Evolutionary conservation across 305 asterid species (phyloP), one percentile per base, ranked within the genome.

Genomic region (Salvia sclarea): DNA sequence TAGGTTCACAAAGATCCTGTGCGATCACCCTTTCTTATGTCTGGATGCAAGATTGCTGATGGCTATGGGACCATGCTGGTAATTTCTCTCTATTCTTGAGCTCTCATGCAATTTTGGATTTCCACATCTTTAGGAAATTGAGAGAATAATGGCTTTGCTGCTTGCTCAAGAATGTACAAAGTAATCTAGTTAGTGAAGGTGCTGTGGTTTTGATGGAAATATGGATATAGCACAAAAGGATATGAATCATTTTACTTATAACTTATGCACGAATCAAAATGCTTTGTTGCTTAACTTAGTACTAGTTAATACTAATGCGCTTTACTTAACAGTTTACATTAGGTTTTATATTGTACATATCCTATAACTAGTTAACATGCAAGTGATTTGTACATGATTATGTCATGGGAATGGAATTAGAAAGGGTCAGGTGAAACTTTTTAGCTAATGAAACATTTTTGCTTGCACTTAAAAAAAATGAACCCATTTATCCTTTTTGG

Each of bases 21-120:
- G 7, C 84, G 81, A 68, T 61, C 83, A 59, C 97, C 97, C 16
- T 88, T 86, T 76, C 85, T 90, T 57, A 86, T 90, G 94, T 86
- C 97, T 45, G 97, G 97, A 68, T 88, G 96, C 80, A 90, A 90
- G 81, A 83, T 90, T 47, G 95, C 96, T 47, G 96, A 90, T 78
- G 97, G 97, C 28, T 90, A 88, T 72, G 97, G 96, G 57, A 78
- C 74, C 66, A 90, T 90, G 96, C 88, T 90, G 96, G 97, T 90
- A 80, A 59, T 41, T 12, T 60, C 48, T 50, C n/a, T 22, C 8
- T 65, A n/a, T 45, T n/a, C 18, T 14, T 44, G 20, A n/a, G n/a
- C n/a, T n/a, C n/a, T n/a, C n/a, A n/a, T 9, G 6, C 10, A 31
- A 22, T 8, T 69, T 45, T 37, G 37, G 20, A 25, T 22, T 73